Percentiles rank a stretch among this genome's conserved stretches.
Evolutionary conservation across 805 yeast species (phyloP).

Genomic region (Ogataea ganodermae): DNA sequence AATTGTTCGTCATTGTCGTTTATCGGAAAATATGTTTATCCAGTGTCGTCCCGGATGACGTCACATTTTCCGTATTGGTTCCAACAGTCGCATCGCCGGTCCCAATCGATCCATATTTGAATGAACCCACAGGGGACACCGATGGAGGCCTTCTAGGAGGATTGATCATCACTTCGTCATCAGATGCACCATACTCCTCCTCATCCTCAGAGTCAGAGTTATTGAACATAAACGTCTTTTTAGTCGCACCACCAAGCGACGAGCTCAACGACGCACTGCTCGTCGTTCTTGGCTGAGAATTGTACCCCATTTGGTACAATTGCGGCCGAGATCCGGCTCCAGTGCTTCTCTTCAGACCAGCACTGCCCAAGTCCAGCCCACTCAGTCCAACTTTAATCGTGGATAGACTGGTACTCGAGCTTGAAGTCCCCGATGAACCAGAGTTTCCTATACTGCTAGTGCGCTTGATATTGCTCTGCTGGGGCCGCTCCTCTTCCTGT

Average conservation of each 20-base stretch:
- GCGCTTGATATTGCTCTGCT: conserved; percentile 13
- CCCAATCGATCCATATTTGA: conserved; percentile 9
- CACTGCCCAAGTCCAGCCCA: conserved; percentile 33
- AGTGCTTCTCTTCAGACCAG: conserved; percentile 32
- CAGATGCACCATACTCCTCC: conserved; percentile 29
- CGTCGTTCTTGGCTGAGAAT: conserved; percentile 10
- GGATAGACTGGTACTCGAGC: conserved; percentile 22
- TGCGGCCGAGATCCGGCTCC: conserved; percentile 36
- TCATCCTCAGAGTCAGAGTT: conserved; percentile 36
- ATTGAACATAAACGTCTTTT: conserved; percentile 38
- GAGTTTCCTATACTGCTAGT: conserved; percentile 24
- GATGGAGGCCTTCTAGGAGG: conserved; percentile 18
- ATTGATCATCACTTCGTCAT: conserved; percentile 24
- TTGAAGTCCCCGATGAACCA: conserved; percentile 13
- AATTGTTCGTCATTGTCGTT: not conserved
- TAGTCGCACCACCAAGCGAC: conserved; percentile 11
- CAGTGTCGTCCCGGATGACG: conserved; percentile 4
- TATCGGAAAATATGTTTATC: conserved; percentile 29
- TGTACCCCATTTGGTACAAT: conserved; percentile 25
- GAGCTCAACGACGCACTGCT: conserved; percentile 5
- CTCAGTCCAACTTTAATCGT: conserved; percentile 35
- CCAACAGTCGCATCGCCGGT: conserved; percentile 15
- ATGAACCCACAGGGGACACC: conserved; percentile 10
- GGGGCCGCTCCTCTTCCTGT: conserved; percentile 9
- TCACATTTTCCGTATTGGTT: conserved; percentile 16